Conservation (phyloP, 345 rosid species). For the Viola odorata region DNA sequence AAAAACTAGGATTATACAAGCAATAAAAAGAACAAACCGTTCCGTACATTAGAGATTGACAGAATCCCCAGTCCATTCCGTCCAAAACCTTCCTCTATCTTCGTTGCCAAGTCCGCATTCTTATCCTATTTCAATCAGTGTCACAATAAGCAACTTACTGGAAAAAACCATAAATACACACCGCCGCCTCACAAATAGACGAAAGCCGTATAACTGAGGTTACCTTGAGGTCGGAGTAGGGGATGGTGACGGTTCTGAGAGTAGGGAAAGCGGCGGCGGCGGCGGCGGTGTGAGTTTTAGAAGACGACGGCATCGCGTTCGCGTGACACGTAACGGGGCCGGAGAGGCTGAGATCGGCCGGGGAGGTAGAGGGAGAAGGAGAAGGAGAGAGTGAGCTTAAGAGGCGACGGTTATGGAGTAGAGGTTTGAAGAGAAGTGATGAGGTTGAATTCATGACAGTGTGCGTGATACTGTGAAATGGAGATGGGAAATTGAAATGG, state of each 20-base stretch:
- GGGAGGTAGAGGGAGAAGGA: constrained; percentile 10
- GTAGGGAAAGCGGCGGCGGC: constrained; percentile 29
- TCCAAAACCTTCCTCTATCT: constrained; percentile 85
- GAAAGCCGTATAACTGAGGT: not conserved
- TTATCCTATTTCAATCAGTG: constrained; percentile 45
- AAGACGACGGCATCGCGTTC: constrained; percentile 39
- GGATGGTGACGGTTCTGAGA: constrained; percentile 56
- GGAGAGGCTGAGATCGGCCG: constrained; percentile 11
- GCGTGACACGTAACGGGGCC: constrained; percentile 18
- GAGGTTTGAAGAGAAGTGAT: not conserved
- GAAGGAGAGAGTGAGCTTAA: constrained; percentile 8
- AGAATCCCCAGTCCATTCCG: constrained; percentile 81
- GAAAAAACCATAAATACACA: not conserved
- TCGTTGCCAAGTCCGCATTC: constrained; percentile 48
- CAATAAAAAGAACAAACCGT: not conserved
- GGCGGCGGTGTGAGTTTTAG: constrained; percentile 11
- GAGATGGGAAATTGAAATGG: too few relatives aligned
- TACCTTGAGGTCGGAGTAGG: constrained; percentile 74
- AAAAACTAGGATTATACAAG: not conserved
- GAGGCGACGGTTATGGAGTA: not conserved
- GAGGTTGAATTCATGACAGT: not conserved
- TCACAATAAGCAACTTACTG: not conserved
- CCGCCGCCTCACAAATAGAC: not conserved
- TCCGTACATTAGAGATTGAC: constrained; percentile 52
- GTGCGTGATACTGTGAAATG: not conserved